Conservation (phyloP, 1,284 basidiomycete genomes). For the Tylopilus orsonianus region DNA sequence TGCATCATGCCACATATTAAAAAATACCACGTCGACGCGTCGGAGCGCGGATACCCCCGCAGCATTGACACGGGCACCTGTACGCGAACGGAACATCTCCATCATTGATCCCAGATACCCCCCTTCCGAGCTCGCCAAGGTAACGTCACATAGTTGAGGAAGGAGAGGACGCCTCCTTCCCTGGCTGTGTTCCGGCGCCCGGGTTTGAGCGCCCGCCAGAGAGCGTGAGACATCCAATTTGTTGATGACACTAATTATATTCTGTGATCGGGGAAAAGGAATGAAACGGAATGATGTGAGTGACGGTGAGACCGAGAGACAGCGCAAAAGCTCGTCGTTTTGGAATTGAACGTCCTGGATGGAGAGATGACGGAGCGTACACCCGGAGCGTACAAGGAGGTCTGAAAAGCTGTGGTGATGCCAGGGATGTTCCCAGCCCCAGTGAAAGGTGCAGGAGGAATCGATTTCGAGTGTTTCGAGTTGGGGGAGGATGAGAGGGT, state of each 20-base stretch:
- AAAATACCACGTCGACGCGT: constrained; percentile 13
- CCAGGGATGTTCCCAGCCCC: background rate
- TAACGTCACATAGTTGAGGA: constrained; percentile 15
- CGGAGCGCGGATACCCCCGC: constrained; percentile 6
- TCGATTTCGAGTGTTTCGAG: constrained; percentile 22
- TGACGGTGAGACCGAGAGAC: constrained; percentile 15
- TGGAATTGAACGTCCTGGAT: constrained; percentile 22
- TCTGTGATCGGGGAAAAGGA: constrained; percentile 21
- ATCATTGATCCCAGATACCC: constrained; percentile 8
- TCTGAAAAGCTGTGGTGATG: constrained; percentile 18
- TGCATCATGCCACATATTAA: constrained; percentile 12
- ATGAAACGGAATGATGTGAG: constrained; percentile 21
- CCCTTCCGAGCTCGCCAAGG: constrained; percentile 17
- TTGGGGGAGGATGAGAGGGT: constrained; percentile 16
- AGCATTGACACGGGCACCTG: background rate
- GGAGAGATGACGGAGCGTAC: constrained; percentile 16
- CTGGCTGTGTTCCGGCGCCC: background rate
- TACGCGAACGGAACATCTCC: constrained; percentile 17
- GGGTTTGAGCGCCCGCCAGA: background rate
- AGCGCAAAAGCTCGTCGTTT: constrained; percentile 23
- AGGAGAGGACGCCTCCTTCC: background rate
- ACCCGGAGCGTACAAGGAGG: constrained; percentile 18
- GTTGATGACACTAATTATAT: constrained; percentile 14
- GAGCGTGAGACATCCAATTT: constrained; percentile 2
- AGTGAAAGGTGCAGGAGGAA: background rate